phyloP scores from a whole-genome alignment of 2,329 filamentous ascomycete genomes.

The Alternaria consortialis region DNA sequence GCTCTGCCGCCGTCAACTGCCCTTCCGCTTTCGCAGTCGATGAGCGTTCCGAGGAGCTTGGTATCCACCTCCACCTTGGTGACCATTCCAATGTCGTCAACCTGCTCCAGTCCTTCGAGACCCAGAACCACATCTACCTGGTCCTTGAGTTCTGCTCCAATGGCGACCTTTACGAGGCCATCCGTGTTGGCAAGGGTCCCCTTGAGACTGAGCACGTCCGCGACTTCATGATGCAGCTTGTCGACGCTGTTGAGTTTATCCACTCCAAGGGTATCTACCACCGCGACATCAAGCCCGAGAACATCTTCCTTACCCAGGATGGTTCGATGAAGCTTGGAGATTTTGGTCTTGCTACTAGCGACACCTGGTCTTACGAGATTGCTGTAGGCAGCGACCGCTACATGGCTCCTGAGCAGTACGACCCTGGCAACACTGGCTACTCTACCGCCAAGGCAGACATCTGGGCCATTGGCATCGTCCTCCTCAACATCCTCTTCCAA shows the following conservation, averaged over 20 bases:
- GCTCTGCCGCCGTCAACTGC: slow-evolving; percentile 66
- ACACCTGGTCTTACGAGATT: slow-evolving; percentile 89
- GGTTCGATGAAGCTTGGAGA: slow-evolving; percentile 96
- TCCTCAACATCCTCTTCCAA: slow-evolving; percentile 95
- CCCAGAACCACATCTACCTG: slow-evolving; percentile 85
- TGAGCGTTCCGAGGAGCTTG: slow-evolving; percentile 81
- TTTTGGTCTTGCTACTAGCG: slow-evolving; percentile 90
- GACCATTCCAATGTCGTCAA: slow-evolving; percentile 93
- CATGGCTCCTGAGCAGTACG: slow-evolving; percentile 98
- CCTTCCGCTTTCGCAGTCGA: slow-evolving; percentile 76
- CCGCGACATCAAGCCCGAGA: slow-evolving; percentile 99
- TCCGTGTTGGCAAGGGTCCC: slow-evolving; percentile 85
- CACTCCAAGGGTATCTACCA: slow-evolving; percentile 93
- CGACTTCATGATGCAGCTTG: slow-evolving; percentile 94
- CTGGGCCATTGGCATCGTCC: slow-evolving; percentile 96
- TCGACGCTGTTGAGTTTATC: slow-evolving; percentile 88
- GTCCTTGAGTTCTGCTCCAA: slow-evolving; percentile 95
- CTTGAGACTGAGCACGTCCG: slow-evolving; percentile 96
- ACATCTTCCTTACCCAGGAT: slow-evolving; percentile 90
- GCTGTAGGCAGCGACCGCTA: slow-evolving; percentile 98
- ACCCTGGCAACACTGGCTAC: slow-evolving; percentile 86
- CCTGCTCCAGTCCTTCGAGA: slow-evolving; percentile 89
- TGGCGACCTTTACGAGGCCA: slow-evolving; percentile 97
- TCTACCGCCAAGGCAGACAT: slow-evolving; percentile 92
- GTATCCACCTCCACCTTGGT: slow-evolving; percentile 80